Evolutionary conservation across 345 rosid genomes (phyloP).

Genomic region (Camelina laxa): DNA sequence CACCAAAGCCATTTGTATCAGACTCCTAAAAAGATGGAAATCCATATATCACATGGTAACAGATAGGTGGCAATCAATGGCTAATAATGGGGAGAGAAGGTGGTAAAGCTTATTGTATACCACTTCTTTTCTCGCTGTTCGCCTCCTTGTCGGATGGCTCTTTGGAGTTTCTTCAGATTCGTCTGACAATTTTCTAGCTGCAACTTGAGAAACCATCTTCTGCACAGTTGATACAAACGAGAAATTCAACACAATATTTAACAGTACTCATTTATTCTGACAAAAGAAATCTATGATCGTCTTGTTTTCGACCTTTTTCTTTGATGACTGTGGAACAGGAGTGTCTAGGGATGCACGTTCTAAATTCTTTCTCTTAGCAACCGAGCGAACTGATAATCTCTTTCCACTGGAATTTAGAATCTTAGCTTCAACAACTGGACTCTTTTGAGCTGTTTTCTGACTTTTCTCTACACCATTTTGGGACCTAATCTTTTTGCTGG

Average conservation of each 20-base stretch:
- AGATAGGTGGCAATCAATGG: slow-evolving; percentile 21
- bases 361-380: slow-evolving; percentile 30
- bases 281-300: slow-evolving; percentile 30
- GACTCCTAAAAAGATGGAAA: slow-evolving; percentile 46
- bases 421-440: slow-evolving; percentile 34
- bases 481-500: slow-evolving; percentile 39
- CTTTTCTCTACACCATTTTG: slow-evolving; percentile 32
- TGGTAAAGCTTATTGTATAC: slow-evolving; percentile 39
- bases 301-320: slow-evolving; percentile 49
- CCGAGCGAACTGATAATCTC: slow-evolving; percentile 32
- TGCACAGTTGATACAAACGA: slow-evolving; percentile 38
- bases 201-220: slow-evolving; percentile 44
- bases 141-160: slow-evolving; percentile 49
- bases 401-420: slow-evolving; percentile 30
- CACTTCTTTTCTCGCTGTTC: slow-evolving; percentile 50
- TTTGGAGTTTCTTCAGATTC: slow-evolving; percentile 48
- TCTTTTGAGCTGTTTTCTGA: slow-evolving; percentile 36
- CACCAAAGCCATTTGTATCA: slow-evolving; percentile 39
- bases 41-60: slow-evolving; percentile 3
- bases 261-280: neutral
- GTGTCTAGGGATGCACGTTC: slow-evolving; percentile 37
- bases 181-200: slow-evolving; percentile 35
- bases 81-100: neutral
- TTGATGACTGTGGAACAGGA: slow-evolving; percentile 43
- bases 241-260: slow-evolving; percentile 26